These are phyloP conservation scores for Nitzschia sp. DNA, from an alignment of 108 stramenopile species.

Conservation along the genomic window DNA sequence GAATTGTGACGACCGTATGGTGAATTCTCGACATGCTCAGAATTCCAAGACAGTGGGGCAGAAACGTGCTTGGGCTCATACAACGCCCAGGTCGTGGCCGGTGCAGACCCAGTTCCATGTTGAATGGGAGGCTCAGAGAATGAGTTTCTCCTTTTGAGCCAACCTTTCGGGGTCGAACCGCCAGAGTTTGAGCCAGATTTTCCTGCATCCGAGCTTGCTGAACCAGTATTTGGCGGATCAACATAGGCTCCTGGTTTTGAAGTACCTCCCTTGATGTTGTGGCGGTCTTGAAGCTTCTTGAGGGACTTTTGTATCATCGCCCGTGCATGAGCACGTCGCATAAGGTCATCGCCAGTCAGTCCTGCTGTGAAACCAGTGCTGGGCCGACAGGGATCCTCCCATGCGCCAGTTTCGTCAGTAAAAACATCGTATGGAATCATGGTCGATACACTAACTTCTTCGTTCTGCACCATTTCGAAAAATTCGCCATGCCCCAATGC, in stretches of 20 bases:
- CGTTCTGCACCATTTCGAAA: slow-evolving; percentile 77
- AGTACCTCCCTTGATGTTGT: slow-evolving; percentile 72
- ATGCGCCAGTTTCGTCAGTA: slow-evolving; percentile 65
- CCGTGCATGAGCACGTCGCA: slow-evolving; percentile 70
- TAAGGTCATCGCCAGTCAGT: slow-evolving; percentile 65
- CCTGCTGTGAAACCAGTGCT: slow-evolving; percentile 47
- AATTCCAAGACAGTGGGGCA: slow-evolving; percentile 57
- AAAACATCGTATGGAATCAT: slow-evolving; percentile 84
- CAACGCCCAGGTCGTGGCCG: slow-evolving; percentile 42
- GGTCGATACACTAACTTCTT: slow-evolving; percentile 62
- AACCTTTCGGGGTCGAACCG: slow-evolving; percentile 24
- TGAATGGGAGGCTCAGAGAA: slow-evolving; percentile 38
- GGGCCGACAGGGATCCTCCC: slow-evolving; percentile 87
- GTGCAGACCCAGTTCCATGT: slow-evolving; percentile 62
- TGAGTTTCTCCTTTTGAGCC: slow-evolving; percentile 41
- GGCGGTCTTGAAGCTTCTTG: slow-evolving; percentile 76
- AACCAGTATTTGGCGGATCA: slow-evolving; percentile 32
- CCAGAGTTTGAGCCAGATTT: slow-evolving; percentile 17
- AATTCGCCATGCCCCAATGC: slow-evolving; percentile 79
- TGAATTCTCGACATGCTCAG: slow-evolving; percentile 45
- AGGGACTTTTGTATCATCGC: slow-evolving; percentile 81
- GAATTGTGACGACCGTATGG: slow-evolving; percentile 65
- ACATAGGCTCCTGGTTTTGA: slow-evolving; percentile 68
- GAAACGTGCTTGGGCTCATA: slow-evolving; percentile 70
- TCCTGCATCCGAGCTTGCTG: background rate